A percentile compares a stretch with the other conserved stretches of the same genome.
Evolutionary conservation across 1,284 basidiomycete genomes (phyloP).

Genomic region (Ganoderma multipileum): DNA sequence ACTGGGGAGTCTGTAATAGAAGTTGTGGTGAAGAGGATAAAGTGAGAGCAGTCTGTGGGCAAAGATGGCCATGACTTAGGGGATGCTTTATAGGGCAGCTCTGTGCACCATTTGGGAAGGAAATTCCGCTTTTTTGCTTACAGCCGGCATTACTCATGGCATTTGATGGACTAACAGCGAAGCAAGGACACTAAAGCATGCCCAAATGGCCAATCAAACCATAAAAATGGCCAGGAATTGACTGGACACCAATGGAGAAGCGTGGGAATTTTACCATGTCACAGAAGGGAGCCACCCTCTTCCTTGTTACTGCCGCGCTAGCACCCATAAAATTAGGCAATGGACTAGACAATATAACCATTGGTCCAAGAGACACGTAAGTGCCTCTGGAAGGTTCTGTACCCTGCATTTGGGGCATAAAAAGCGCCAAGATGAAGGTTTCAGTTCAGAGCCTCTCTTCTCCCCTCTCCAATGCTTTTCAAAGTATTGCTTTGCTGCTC

Average conservation of each 20-base stretch:
- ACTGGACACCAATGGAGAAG: neutral
- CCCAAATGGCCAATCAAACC: conserved; percentile 1
- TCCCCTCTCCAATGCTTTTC: neutral
- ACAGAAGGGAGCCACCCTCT: neutral
- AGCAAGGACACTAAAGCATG: neutral
- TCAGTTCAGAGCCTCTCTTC: neutral
- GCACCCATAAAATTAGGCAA: neutral
- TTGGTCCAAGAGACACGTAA: neutral
- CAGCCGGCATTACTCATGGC: neutral
- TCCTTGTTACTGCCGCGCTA: neutral
- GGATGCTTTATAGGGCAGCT: neutral
- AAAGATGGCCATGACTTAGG: neutral
- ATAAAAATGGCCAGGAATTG: neutral
- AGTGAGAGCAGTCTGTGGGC: neutral
- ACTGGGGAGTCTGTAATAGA: neutral
- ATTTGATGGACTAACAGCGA: neutral
- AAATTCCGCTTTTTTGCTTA: neutral
- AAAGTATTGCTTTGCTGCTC: neutral
- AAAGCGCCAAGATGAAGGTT: neutral
- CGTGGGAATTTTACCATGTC: neutral
- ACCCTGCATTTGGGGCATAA: neutral
- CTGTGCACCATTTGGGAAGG: neutral
- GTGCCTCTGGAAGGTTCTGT: neutral
- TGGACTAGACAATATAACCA: neutral
- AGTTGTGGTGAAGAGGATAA: no score